Conservation (phyloP, 768 basidiomycete species). For the Lactifluus hygrophoroides region DNA sequence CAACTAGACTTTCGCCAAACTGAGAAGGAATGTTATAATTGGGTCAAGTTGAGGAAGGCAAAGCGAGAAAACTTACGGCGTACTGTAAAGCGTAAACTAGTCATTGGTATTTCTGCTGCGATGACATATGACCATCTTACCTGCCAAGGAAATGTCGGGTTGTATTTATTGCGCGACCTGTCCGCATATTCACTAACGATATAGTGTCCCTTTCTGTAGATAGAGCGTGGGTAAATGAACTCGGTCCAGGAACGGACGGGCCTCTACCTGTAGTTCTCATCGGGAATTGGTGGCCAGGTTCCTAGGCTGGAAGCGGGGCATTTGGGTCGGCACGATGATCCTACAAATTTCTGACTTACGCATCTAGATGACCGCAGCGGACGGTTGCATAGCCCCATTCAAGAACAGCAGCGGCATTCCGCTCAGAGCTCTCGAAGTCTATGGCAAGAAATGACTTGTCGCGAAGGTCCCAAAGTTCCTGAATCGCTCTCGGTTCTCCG, state of each 20-base stretch:
- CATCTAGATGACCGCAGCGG: constrained; percentile 60
- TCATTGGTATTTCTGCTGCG: constrained; percentile 6
- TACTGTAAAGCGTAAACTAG: constrained; percentile 36
- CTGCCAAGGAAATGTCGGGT: constrained; percentile 64
- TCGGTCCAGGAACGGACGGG: not conserved
- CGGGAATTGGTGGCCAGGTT: constrained; percentile 72
- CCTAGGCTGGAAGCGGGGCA: constrained; percentile 36
- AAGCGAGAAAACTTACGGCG: constrained; percentile 41
- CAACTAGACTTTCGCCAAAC: constrained; percentile 74
- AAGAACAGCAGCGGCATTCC: constrained; percentile 55
- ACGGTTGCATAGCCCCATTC: constrained; percentile 83
- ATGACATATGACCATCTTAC: constrained; percentile 35
- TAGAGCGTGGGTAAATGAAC: constrained; percentile 12
- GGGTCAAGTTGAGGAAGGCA: constrained; percentile 1
- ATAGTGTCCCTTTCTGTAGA: constrained; percentile 54
- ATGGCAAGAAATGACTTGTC: constrained; percentile 72
- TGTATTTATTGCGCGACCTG: constrained; percentile 51
- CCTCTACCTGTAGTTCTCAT: constrained; percentile 62
- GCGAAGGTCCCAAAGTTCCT: constrained; percentile 55
- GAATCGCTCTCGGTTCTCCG: constrained; percentile 58
- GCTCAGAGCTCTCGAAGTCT: constrained; percentile 69
- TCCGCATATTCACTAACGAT: constrained; percentile 64
- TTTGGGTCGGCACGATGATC: not conserved
- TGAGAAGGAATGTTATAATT: constrained; percentile 25
- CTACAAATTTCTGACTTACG: constrained; percentile 35